Base-by-base conservation (phyloP, 2,329 filamentous ascomycete species). In the Cordyceps pruinosa region DNA sequence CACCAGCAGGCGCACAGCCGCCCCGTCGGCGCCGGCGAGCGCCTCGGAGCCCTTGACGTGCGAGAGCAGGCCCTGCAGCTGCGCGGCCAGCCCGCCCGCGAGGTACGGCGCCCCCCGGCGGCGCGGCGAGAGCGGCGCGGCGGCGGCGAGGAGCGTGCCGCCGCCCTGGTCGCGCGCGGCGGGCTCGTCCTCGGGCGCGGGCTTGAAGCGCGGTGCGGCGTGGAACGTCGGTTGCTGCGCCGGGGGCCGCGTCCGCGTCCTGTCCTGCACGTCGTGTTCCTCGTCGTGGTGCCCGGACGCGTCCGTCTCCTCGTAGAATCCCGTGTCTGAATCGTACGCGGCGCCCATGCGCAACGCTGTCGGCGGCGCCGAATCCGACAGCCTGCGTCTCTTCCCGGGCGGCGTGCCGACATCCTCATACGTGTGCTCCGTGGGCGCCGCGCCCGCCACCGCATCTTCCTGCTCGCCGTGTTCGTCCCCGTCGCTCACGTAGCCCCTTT, bases 21-120 rank as follows among this genome's bases (percentile, higher is more conserved):
- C 37, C 9, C 13, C n/a, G 56, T 58, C 15, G 56, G 19, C 13
- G 61, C 58, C 6, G 48, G 21, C 32, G 47, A 37, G 48, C 37
- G 63, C 63, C 17, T 69, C 66, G 68, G 67, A 69, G 12, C 69
- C 69, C 59, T 70, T 73, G 25, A 75, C 66, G 23, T 75, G 72
- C 0, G 74, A 73, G 10, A 76, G 64, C 71, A 72, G 73, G 15
- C 69, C 68, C 58, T 76, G 74, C 7, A 76, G 64, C 45, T 68
- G 67, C 2, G 72, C 69, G 1, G 74, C 73, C 23, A 75, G 62
- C 0, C 74, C 74, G 19, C 69, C 68, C 4, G 69, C 51, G 1
- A 74, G 23, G 30, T 74, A 76, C 54, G 63, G 69, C 13, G 60
- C 65, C 17, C 72, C 70, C 4, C 58, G 56, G 37, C 70, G 65